phyloP scores from a whole-genome alignment of 768 basidiomycete genomes.

The Lactarius akahatsu region DNA sequence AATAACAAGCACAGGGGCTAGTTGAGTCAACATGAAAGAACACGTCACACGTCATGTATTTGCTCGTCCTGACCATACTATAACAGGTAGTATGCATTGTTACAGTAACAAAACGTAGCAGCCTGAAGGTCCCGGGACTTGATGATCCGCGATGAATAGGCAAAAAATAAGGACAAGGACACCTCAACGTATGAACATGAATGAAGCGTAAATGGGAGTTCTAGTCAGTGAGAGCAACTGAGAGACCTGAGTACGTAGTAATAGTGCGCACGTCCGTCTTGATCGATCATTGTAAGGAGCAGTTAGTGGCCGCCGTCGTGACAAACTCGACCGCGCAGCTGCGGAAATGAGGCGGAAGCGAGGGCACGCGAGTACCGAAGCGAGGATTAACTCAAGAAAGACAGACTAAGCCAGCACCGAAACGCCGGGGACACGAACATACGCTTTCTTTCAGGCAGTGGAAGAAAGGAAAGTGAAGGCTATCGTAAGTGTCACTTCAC shows the following conservation, averaged over 20 bases:
- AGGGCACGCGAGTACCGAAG: background rate
- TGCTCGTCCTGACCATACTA: constrained; percentile 6
- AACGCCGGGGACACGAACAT: background rate
- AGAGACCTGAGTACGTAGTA: background rate
- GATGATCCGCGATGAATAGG: background rate
- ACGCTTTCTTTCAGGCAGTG: background rate
- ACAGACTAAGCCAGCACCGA: background rate
- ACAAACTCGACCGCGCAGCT: background rate
- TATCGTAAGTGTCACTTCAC: background rate
- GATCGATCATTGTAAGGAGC: background rate
- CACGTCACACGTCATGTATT: constrained; percentile 7
- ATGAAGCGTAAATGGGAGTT: background rate
- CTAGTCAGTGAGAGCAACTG: background rate
- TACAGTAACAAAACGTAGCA: background rate
- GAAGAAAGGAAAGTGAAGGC: background rate
- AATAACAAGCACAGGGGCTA: background rate
- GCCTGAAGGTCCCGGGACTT: background rate
- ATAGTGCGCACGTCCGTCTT: background rate
- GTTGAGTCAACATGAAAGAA: background rate
- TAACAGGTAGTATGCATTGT: constrained; percentile 6
- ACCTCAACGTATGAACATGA: background rate
- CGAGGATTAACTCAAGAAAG: background rate
- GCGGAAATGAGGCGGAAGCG: background rate
- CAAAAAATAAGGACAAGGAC: background rate
- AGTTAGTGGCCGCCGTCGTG: background rate